A percentile compares a stretch with the other conserved stretches of the same genome.
Evolutionary conservation across 2,329 filamentous ascomycete genomes (phyloP).

Genomic region (Ambrosiella beaveri): DNA sequence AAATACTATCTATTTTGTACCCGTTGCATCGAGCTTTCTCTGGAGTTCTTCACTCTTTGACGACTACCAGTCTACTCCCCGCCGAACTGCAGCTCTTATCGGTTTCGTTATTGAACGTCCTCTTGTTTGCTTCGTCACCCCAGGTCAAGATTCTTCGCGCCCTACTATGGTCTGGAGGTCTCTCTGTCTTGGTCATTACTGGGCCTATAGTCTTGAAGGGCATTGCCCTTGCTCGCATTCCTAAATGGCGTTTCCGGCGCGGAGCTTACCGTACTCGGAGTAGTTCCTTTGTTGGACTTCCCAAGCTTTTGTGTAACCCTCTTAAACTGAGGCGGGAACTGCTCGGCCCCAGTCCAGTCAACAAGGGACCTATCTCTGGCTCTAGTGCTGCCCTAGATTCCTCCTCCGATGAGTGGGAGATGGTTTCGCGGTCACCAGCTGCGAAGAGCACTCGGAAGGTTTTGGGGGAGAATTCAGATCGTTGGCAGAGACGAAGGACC

Average conservation of each 20-base stretch:
- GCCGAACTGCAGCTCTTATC: slow-evolving; percentile 82
- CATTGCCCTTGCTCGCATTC: slow-evolving; percentile 70
- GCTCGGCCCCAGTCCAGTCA: slow-evolving; percentile 12
- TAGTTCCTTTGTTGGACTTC: background rate
- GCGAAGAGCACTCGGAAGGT: background rate
- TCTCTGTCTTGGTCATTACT: slow-evolving; percentile 57
- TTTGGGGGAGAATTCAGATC: background rate
- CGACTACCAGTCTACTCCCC: slow-evolving; percentile 71
- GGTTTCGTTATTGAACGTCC: slow-evolving; percentile 61
- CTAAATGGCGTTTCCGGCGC: slow-evolving; percentile 73
- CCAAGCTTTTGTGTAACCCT: slow-evolving; percentile 5
- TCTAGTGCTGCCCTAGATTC: background rate
- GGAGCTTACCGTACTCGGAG: slow-evolving; percentile 16
- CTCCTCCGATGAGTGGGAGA: background rate
- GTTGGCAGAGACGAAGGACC: slow-evolving; percentile 40
- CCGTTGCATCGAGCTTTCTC: slow-evolving; percentile 69
- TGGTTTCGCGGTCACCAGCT: background rate
- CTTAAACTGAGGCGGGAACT: slow-evolving; percentile 10
- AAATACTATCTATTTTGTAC: slow-evolving; percentile 33
- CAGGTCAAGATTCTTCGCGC: slow-evolving; percentile 75
- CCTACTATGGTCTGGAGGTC: slow-evolving; percentile 68
- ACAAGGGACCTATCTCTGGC: background rate
- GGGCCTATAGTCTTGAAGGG: slow-evolving; percentile 64
- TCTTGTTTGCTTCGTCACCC: slow-evolving; percentile 61
- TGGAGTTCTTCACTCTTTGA: slow-evolving; percentile 57